Evolutionary conservation across 345 rosid genomes (phyloP), one percentile per base, ranked within the genome.

Genomic region (Erucastrum elatum): DNA sequence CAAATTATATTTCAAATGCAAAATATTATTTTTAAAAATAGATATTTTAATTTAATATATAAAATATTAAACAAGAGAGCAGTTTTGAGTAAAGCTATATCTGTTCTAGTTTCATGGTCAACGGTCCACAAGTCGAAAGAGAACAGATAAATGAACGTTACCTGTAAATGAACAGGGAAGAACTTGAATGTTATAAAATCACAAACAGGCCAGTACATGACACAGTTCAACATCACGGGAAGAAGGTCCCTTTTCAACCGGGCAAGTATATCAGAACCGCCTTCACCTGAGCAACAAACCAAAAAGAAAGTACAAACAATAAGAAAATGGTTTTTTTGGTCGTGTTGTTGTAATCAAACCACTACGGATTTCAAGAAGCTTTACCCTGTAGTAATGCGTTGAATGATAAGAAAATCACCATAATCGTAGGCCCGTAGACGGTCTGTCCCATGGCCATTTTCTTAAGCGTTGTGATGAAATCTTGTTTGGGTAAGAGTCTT

Each of bases 201-300:
- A 70, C 98, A 92, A 2, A 87, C 0, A 15, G 97, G 95, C 97
- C 98, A 92, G 83, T 92, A 94, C 91, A 91, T 86, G 60, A 89
- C 79, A 27, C 95, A 95, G 33, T 81, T 88, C 8, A 85, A 55
- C 87, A 92, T 3, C 7, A 95, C 90, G 0, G 98, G 95, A 26
- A 91, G 64, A 71, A 91, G 73, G 84, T 91, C 98, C 39, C 98
- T 83, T 81, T 87, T 88, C 79, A 94, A 80, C 69, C 97, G 83
- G 6, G 94, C 90, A 78, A 86, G 51, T 76, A 90, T 85, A 78
- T 90, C 92, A 4, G 75, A 53, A 61, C 80, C 41, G 4, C 68
- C 86, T 86, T 94, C 98, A 76, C 98, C 98, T 92, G 83, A 60
- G 66, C n/a, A n/a, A n/a, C n/a, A n/a, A n/a, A n/a, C n/a, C n/a